These are phyloP conservation scores for Coemansia erecta DNA, from an alignment of 192 early-diverging fungal species.

Conservation along the genomic window DNA sequence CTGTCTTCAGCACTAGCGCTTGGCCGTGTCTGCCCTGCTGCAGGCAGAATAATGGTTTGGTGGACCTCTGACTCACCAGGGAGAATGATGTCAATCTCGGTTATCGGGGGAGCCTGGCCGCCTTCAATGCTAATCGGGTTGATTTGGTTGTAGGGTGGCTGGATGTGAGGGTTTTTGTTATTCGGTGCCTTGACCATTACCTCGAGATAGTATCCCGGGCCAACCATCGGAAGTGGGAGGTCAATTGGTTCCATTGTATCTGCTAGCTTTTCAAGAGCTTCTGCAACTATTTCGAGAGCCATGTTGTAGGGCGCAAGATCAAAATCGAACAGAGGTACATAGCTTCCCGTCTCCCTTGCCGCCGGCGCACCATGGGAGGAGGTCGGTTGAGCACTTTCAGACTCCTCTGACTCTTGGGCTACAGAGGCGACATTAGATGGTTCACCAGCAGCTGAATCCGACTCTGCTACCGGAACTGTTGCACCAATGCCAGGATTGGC, in stretches of 20 bases:
- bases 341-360: slow-evolving; percentile 5
- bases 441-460: neutral
- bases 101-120: slow-evolving; percentile 37
- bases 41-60: slow-evolving; percentile 40
- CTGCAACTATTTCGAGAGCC: slow-evolving; percentile 48
- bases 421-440: neutral
- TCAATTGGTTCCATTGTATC: slow-evolving; percentile 50
- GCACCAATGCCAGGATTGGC: no score
- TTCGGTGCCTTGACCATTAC: slow-evolving; percentile 42
- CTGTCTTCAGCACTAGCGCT: neutral
- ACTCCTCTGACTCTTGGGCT: neutral
- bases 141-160: slow-evolving; percentile 22
- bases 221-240: slow-evolving; percentile 43
- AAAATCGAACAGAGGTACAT: slow-evolving; percentile 48
- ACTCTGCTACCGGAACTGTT: no score
- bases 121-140: slow-evolving; percentile 48
- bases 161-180: slow-evolving; percentile 19
- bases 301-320: slow-evolving; percentile 48
- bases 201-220: slow-evolving; percentile 49
- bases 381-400: neutral
- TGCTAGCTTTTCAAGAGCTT: slow-evolving; percentile 45
- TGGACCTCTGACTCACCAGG: slow-evolving; percentile 41
- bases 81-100: slow-evolving; percentile 51
- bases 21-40: neutral
- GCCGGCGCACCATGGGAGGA: neutral